Percentiles rank a stretch among this genome's conserved stretches.
Evolutionary conservation across 257 asterid genomes (phyloP).

Genomic region (Hygrophila difformis): DNA sequence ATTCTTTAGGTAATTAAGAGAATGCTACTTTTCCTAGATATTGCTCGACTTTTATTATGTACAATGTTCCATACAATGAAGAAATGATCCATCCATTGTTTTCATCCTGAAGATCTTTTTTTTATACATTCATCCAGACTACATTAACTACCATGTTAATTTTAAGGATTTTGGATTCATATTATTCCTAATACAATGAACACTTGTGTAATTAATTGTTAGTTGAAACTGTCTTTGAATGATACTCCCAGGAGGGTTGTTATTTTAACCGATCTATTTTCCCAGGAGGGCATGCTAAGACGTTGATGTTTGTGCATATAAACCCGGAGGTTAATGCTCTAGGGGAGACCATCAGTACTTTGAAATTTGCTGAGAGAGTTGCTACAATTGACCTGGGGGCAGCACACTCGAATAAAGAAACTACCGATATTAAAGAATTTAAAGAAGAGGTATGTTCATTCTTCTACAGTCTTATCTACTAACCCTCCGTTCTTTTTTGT

Average conservation of each 20-base stretch:
- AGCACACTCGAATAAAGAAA: slow-evolving; percentile 75
- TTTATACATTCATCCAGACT: too few relatives aligned
- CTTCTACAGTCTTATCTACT: slow-evolving; percentile 14
- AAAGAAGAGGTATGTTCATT: slow-evolving; percentile 64
- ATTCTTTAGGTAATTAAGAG: slow-evolving; percentile 55
- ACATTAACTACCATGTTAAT: too few relatives aligned
- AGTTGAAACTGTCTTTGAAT: too few relatives aligned
- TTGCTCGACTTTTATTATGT: too few relatives aligned
- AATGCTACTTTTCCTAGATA: not conserved
- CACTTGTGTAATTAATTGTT: too few relatives aligned
- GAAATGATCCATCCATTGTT: too few relatives aligned
- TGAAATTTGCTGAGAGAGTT: slow-evolving; percentile 87
- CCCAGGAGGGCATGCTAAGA: slow-evolving; percentile 71
- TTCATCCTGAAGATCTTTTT: too few relatives aligned
- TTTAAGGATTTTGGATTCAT: not conserved
- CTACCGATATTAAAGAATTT: slow-evolving; percentile 62
- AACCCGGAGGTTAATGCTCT: slow-evolving; percentile 70
- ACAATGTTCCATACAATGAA: slow-evolving; percentile 10
- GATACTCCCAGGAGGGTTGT: too few relatives aligned
- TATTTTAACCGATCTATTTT: not conserved
- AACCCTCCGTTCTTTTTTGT: slow-evolving; percentile 7
- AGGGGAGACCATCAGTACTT: slow-evolving; percentile 83
- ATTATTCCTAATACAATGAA: too few relatives aligned
- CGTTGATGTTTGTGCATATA: slow-evolving; percentile 84
- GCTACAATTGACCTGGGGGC: slow-evolving; percentile 85